Percentiles rank a stretch among this genome's conserved stretches.
Conservation (phyloP, 805 yeast genomes). For the Candida oleophila region DNA sequence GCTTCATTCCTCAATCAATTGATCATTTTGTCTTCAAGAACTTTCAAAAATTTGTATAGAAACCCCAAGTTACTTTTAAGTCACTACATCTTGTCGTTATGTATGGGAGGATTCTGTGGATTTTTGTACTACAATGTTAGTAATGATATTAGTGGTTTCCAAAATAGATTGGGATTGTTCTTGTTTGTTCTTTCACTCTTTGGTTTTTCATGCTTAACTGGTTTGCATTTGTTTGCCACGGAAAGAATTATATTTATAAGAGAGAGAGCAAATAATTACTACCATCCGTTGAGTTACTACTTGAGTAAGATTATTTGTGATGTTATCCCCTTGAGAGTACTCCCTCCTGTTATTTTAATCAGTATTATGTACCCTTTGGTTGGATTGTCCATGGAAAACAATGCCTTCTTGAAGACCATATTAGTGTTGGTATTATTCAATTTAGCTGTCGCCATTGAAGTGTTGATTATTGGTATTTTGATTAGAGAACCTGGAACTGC, state of each 20-base stretch:
- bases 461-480: conserved; percentile 83
- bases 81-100: conserved; percentile 74
- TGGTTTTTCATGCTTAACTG: conserved; percentile 92
- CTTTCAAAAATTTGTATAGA: conserved; percentile 89
- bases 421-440: conserved; percentile 78
- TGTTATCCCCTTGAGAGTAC: conserved; percentile 82
- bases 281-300: conserved; percentile 84
- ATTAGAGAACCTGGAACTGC: conserved; percentile 91
- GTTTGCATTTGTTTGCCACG: conserved; percentile 81
- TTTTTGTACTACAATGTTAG: conserved; percentile 76
- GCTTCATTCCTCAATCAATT: conserved; percentile 69
- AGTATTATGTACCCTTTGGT: conserved; percentile 86
- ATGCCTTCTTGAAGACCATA: conserved; percentile 70
- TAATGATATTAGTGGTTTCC: conserved; percentile 94
- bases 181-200: conserved; percentile 88
- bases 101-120: conserved; percentile 84
- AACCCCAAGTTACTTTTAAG: conserved; percentile 87
- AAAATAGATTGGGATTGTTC: conserved; percentile 89
- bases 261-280: conserved; percentile 93
- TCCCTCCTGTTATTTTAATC: conserved; percentile 86
- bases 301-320: conserved; percentile 85
- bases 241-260: conserved; percentile 89
- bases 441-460: conserved; percentile 79
- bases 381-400: conserved; percentile 77
- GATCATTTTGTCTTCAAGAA: conserved; percentile 73